Evolutionary conservation across 371 early-diverging fungal genomes (phyloP), one percentile per base, ranked within the genome.

Genomic region (Paraphysoderma sedebokerense): DNA sequence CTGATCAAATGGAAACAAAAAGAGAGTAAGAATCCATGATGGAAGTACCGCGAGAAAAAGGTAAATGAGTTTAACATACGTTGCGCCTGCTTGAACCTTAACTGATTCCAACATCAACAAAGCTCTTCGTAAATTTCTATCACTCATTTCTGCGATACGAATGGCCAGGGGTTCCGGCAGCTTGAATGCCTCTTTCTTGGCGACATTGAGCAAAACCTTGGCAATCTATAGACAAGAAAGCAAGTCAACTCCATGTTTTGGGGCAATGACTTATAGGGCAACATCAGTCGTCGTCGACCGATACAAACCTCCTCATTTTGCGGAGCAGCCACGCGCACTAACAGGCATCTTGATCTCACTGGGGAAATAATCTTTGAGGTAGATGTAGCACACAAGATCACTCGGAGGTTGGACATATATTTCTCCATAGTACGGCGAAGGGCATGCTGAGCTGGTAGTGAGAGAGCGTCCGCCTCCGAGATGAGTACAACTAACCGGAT

Each of bases 351-450:
- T 52, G 90, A 89, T 51, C 88, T 81, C 48, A 99, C 85, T 1
- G 99, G 98, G 13, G 82, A 66, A 59, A 99, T 96, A 51, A 99
- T 85, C 56, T 81, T 85, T 46, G 84, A 82, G 0, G 92, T 77
- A 37, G 84, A 79, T 46, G 82, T 86, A 56, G 87, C 84, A 63
- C 97, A 87, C 47, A 99, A 57, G 52, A 99, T 87, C 22, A 99
- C 66, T 26, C 98, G 82, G 54, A 98, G 72, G 56, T 87, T 92
- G 20, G 61, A 52, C 64, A 86, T 90, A 65, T 99, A 98, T 63
- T 91, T 90, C 67, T 99, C 99, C 92, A 99, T 98, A 2, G 99
- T 99, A 26, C 99, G 74, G 52, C 99, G 79, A 44, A 99, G 76
- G 15, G 92, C 99, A 31, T 92, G 87, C 68, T 99, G 99, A 8